Conservation (phyloP, 768 basidiomycete genomes). For the Mycena haematopus region DNA sequence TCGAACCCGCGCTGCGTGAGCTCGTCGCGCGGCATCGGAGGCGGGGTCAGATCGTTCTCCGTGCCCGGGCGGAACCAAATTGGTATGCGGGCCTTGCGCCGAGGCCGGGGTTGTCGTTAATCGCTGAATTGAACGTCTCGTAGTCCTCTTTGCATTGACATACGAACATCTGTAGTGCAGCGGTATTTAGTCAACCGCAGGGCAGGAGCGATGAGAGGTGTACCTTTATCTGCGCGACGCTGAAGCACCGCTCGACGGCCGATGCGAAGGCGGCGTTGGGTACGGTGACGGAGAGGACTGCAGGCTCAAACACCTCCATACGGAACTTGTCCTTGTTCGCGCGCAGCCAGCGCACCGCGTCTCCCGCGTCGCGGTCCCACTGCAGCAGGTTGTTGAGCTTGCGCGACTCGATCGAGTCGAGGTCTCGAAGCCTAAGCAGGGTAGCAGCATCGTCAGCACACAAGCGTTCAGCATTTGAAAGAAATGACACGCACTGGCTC, state of each 20-base stretch:
- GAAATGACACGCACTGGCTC: neutral
- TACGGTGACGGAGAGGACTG: slow-evolving; percentile 73
- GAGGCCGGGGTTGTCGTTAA: slow-evolving; percentile 66
- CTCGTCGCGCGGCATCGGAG: slow-evolving; percentile 70
- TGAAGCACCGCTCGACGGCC: slow-evolving; percentile 80
- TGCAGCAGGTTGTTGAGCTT: slow-evolving; percentile 60
- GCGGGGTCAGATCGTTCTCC: slow-evolving; percentile 45
- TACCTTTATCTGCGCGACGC: slow-evolving; percentile 66
- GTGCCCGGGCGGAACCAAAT: slow-evolving; percentile 66
- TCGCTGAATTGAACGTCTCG: slow-evolving; percentile 64
- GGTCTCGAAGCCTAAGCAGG: slow-evolving; percentile 52
- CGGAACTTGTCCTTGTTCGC: slow-evolving; percentile 69
- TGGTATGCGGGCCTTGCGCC: slow-evolving; percentile 63
- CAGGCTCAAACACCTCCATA: slow-evolving; percentile 87
- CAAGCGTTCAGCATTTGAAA: too few species aligned
- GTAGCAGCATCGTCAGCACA: neutral
- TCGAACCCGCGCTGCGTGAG: slow-evolving; percentile 71
- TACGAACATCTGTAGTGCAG: slow-evolving; percentile 73
- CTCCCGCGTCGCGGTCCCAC: slow-evolving; percentile 66
- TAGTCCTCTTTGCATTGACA: slow-evolving; percentile 86
- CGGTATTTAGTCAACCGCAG: neutral
- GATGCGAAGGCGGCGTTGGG: slow-evolving; percentile 66
- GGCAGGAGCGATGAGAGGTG: slow-evolving; percentile 22
- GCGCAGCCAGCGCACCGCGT: slow-evolving; percentile 77
- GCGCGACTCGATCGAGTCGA: slow-evolving; percentile 61